These are phyloP conservation scores for Chloris gayana DNA, from an alignment of 176 grass and related monocot species.

Conservation along the genomic window DNA sequence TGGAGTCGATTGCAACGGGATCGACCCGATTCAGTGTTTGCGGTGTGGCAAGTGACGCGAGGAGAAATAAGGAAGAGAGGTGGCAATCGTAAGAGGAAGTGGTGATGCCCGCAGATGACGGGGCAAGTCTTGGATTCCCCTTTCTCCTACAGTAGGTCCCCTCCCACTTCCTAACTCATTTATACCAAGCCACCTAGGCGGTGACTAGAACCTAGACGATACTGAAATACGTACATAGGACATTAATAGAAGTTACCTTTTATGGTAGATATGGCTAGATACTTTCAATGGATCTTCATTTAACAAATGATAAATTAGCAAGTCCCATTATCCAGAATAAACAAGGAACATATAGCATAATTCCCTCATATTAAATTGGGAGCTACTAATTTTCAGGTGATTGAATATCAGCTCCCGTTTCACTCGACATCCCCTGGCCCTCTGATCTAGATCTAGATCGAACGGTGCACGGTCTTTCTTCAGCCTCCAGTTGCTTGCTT, in stretches of 20 bases:
- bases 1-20: not conserved
- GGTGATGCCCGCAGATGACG: not conserved
- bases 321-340: constrained; percentile 8
- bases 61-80: not conserved
- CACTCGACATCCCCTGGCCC: no score
- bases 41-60: not conserved
- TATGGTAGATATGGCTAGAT: not conserved
- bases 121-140: not conserved
- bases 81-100: not conserved
- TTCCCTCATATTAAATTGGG: not conserved
- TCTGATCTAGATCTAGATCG: no score
- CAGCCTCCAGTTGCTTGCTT: no score
- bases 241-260: not conserved
- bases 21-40: not conserved
- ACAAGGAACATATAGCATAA: not conserved
- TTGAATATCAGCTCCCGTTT: no score
- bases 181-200: not conserved
- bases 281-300: not conserved
- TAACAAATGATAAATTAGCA: not conserved
- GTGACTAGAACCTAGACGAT: not conserved
- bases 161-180: not conserved
- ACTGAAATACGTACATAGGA: not conserved
- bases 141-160: not conserved
- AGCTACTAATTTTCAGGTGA: no score
- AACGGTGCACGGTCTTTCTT: no score